Base-by-base conservation (phyloP, 306 rosid species). In the Aeschynomene evenia region DNA sequence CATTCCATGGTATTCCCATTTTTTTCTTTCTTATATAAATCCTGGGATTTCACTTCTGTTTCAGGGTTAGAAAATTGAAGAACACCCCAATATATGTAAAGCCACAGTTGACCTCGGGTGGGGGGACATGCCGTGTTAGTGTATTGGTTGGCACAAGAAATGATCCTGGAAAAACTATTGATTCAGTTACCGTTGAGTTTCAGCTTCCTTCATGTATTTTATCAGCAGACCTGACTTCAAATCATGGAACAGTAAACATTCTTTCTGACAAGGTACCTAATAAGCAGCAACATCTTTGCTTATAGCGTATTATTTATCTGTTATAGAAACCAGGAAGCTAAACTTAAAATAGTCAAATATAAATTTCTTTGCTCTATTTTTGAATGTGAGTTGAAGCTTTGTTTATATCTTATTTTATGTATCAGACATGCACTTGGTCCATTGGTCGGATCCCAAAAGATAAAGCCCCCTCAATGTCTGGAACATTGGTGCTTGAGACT, bases 371-470 rank as follows among this genome's bases (percentile, higher is more conserved):
- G 53, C 37, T 46, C 63, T 65, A 28, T 70, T 54, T 69, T 19
- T 48, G 48, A 57, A 6, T 57, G 40, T 19, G 43, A 42, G 31
- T 51, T 74, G 24, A 76, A 73, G 46, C 8, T 13, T 15, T 50
- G 51, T 74, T 39, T 45, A 31, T 57, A 28, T 40, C 22, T 46
- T 36, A 22, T 63, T 75, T 48, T 64, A n/a, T n/a, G n/a, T n/a
- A 56, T 85, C 90, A 93, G 98, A 87, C 81, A 24, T 94, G 98
- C 77, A 84, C 72, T 13, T 90, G 98, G 98, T 79, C 87, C 62
- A 88, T 90, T 71, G 98, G 89, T 24, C 80, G 91, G 80, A 86
- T 93, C 55, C 97, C 98, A 20, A 90, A 88, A 57, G 98, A 94
- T 68, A 94, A 85, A 74, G 77, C 97, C 51, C 98, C 96, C 40